Base-by-base conservation (phyloP, 2,329 filamentous ascomycete genomes). In the Sporothrix brasiliensis region DNA sequence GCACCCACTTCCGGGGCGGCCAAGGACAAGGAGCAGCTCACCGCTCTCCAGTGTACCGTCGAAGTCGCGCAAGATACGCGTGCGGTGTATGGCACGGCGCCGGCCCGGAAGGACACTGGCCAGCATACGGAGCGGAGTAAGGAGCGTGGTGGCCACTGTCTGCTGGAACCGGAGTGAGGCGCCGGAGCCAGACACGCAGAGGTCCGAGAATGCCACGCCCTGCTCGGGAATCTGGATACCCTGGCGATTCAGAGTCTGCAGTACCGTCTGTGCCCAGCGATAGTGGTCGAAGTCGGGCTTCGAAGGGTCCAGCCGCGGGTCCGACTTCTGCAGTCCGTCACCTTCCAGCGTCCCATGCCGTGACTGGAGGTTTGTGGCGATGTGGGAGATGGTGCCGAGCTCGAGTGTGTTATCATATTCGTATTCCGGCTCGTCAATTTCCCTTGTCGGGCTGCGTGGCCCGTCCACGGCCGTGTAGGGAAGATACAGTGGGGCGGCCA, bases 91-190 rank as follows among this genome's bases (percentile, higher is more conserved):
- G 10, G 56, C 47, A 90, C 76, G 1, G 87, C 72, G 74, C 84
- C 80, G 71, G 83, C 82, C 1, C 2, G 56, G 34, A 16, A 60
- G 19, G 19, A 30, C 30, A 41, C 21, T 41, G 19, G 21, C 56
- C 34, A 60, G 30, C 56, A 80, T 75, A 19, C 82, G 69, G 7
- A 81, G 80, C 0, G 79, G 79, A 86, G 0, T 79, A 74, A 58
- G 85, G 3, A 90, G 77, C 80, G 84, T 87, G 73, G 90, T 89
- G 71, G 79, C 82, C 53, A 91, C 87, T 73, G 89, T 85, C 79
- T 88, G 88, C 77, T 92, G 90, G 78, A 89, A 91, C 77, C 92
- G 89, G 1, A 89, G 90, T 1, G 56, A 60, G 56, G 56, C 56
- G 19, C 56, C 56, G 1, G 56, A 60, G 30, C 56, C 56, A 19